These are phyloP conservation scores for Albifimbria verrucaria DNA, from an alignment of 2,329 filamentous ascomycete species.

Conservation along the genomic window DNA sequence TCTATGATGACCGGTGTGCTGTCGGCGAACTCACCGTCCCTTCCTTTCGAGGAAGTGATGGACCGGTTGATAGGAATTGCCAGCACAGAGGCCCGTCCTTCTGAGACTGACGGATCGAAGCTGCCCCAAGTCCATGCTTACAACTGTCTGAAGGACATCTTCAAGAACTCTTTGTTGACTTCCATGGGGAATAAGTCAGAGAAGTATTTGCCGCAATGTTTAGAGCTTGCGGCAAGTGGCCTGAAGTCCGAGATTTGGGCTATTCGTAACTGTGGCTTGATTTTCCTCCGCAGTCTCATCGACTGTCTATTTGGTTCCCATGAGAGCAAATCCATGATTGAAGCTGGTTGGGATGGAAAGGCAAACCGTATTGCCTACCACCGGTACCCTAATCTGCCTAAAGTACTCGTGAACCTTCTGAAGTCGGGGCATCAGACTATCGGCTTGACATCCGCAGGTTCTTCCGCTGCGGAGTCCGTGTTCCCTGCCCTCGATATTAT, in stretches of 20 bases:
- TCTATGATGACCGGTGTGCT: conserved; percentile 81
- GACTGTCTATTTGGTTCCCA: conserved; percentile 74
- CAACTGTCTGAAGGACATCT: conserved; percentile 90
- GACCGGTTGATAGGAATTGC: conserved; percentile 59
- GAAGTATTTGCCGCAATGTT: conserved; percentile 65
- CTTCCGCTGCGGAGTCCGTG: conserved; percentile 61
- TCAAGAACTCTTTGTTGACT: conserved; percentile 76
- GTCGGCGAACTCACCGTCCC: conserved; percentile 56
- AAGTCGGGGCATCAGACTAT: conserved; percentile 45
- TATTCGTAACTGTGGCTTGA: conserved; percentile 87
- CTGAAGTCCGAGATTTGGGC: conserved; percentile 86
- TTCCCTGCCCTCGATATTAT: conserved; percentile 83
- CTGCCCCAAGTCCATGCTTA: conserved; percentile 91
- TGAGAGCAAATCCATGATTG: conserved; percentile 63
- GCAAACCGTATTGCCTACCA: conserved; percentile 66
- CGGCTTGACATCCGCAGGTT: conserved; percentile 29
- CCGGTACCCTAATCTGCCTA: conserved; percentile 63
- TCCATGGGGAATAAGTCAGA: conserved; percentile 71
- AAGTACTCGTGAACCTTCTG: conserved; percentile 62
- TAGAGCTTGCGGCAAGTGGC: conserved; percentile 77
- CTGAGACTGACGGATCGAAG: conserved; percentile 60
- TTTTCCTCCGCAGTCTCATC: conserved; percentile 83
- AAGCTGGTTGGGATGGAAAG: conserved; percentile 61
- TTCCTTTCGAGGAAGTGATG: conserved; percentile 65
- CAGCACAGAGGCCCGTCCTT: conserved; percentile 46